A percentile compares a stretch with the other conserved stretches of the same genome.
Evolutionary conservation across 2,329 filamentous ascomycete genomes (phyloP).

Genomic region (Pyrenophora teres): DNA sequence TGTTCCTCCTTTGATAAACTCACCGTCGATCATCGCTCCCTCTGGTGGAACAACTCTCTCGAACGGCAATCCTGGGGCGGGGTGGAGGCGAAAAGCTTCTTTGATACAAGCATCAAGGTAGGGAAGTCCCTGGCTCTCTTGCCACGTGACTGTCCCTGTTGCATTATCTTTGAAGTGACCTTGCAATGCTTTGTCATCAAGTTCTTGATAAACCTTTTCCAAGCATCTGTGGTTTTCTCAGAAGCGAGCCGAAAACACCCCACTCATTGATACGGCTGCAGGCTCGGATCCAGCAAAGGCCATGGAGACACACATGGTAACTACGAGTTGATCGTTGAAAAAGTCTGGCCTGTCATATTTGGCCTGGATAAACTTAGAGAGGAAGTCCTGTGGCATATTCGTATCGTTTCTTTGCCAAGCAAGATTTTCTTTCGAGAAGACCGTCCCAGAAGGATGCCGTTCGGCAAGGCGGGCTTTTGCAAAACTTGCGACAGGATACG

Average conservation of each 20-base stretch:
- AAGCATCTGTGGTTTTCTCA: slow-evolving; percentile 1
- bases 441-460: slow-evolving; percentile 4
- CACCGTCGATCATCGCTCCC: slow-evolving; percentile 24
- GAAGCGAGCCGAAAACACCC: slow-evolving; percentile 1
- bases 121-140: slow-evolving; percentile 16
- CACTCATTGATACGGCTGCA: slow-evolving; percentile 2
- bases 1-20: slow-evolving; percentile 14
- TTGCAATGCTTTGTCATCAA: neutral
- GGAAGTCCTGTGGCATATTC: slow-evolving; percentile 6
- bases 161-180: neutral
- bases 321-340: neutral
- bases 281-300: slow-evolving; percentile 6
- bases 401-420: slow-evolving; percentile 1
- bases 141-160: neutral
- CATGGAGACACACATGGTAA: slow-evolving; percentile 5
- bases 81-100: slow-evolving; percentile 51
- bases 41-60: slow-evolving; percentile 47
- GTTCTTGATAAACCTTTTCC: slow-evolving; percentile 2
- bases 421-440: slow-evolving; percentile 5
- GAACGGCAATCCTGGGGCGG: slow-evolving; percentile 49
- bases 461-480: slow-evolving; percentile 2
- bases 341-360: neutral
- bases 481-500: slow-evolving; percentile 1
- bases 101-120: slow-evolving; percentile 53
- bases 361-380: slow-evolving; percentile 5